These are phyloP conservation scores for Kodamaea sp. DNA, from an alignment of 1,139 yeast genomes.

Conservation along the genomic window DNA sequence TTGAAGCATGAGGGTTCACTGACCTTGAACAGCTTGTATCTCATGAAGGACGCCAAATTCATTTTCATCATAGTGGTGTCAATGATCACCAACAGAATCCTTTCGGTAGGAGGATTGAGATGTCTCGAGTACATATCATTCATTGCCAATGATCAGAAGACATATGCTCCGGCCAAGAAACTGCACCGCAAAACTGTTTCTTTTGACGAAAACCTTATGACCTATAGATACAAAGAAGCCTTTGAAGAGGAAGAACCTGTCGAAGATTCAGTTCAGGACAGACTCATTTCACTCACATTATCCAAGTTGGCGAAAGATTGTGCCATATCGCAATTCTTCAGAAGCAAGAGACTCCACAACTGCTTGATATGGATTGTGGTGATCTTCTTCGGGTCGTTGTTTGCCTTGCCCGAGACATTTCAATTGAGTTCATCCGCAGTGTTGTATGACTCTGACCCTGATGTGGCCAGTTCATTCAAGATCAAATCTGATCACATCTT, in stretches of 20 bases:
- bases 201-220: slow-evolving; percentile 19
- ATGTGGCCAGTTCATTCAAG: slow-evolving; percentile 2
- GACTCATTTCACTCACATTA: neutral
- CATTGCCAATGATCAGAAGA: slow-evolving; percentile 7
- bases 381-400: slow-evolving; percentile 7
- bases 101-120: slow-evolving; percentile 16
- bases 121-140: slow-evolving; percentile 19
- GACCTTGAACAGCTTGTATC: slow-evolving; percentile 8
- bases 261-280: neutral
- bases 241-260: neutral
- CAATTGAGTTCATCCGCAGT: slow-evolving; percentile 21
- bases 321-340: neutral
- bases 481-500: slow-evolving; percentile 28
- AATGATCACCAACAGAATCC: slow-evolving; percentile 12
- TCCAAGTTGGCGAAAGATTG: neutral
- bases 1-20: neutral
- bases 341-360: neutral
- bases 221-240: slow-evolving; percentile 15
- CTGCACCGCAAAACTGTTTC: slow-evolving; percentile 18
- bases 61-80: slow-evolving; percentile 14
- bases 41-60: slow-evolving; percentile 15
- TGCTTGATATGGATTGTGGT: neutral
- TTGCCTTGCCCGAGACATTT: slow-evolving; percentile 18
- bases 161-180: slow-evolving; percentile 4
- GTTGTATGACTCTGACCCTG: slow-evolving; percentile 12